Base-by-base conservation (phyloP, 257 asterid genomes). In the Solanum paucissectum region DNA sequence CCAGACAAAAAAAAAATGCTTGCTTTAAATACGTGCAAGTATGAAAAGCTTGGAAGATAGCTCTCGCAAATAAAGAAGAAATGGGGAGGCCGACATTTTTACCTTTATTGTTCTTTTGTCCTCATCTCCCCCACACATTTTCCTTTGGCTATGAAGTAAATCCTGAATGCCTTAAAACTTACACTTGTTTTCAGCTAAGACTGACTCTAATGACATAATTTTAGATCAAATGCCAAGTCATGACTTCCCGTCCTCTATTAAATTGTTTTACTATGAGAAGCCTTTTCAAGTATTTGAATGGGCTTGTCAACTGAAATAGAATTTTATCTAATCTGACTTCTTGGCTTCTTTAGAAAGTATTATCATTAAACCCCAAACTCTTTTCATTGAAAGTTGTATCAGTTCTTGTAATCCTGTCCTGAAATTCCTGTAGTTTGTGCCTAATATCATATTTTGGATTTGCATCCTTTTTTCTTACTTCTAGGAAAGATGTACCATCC, bases 401-500 rank as follows among this genome's bases (percentile, higher is more conserved):
- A 44, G 62, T 25, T 36, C 38, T 27, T 42, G 25, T 82, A 21
- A 25, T 79, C 66, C 25, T 27, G 69, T 29, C 29, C 42, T 8
- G 32, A 49, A 49, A 46, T 46, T 81, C 29, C 58, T 20, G 27
- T 29, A 42, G 85, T 71, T 82, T 16, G 33, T 38, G 49, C 21
- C 83, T 75, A 74, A 20, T 62, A 14, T 49, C 29, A 82, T 85
- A 75, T 62, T n/a, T 64, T 81, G 44, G 12, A 74, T 36, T 66
- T 71, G 73, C 25, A 25, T 84, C 58, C 86, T 68, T 14, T 89
- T 82, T 88, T 68, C 29, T 18, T 81, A 85, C 88, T 89, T 93
- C 52, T 84, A 97, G 99, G 98, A 95, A 93, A 91, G 99, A 95
- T 85, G 89, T 83, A 38, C 99, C 99, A 83, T 94, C 98, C 23